Percentiles rank a stretch among this genome's conserved stretches.
phyloP scores from a whole-genome alignment of 495 filamentous ascomycete species.

The Talaromyces ruber region DNA sequence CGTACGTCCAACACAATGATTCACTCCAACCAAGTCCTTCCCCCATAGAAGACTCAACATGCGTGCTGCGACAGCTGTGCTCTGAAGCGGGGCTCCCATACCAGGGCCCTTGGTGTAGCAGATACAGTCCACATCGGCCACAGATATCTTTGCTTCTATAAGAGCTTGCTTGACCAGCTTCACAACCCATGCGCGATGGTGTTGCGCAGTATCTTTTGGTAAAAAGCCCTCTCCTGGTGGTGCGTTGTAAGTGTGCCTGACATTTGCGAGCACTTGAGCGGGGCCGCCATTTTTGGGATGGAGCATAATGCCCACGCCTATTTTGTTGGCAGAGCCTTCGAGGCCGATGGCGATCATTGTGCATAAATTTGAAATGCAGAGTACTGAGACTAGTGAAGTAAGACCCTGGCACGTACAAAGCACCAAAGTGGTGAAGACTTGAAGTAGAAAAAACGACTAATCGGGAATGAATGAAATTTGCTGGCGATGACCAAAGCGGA shows the following conservation, averaged over 20 bases:
- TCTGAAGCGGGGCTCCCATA: constrained; percentile 93
- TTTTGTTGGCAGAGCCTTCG: constrained; percentile 96
- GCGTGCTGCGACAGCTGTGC: constrained; percentile 76
- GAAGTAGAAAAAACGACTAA: not conserved
- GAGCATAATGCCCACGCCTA: constrained; percentile 86
- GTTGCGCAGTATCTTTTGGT: constrained; percentile 88
- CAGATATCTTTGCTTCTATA: constrained; percentile 49
- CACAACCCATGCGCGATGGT: constrained; percentile 83
- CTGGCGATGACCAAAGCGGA: not conserved
- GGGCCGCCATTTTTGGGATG: constrained; percentile 58
- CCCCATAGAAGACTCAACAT: constrained; percentile 77
- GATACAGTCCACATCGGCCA: constrained; percentile 73
- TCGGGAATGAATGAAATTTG: not conserved
- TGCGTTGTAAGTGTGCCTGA: constrained; percentile 87
- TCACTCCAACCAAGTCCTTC: constrained; percentile 84
- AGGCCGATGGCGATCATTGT: constrained; percentile 80
- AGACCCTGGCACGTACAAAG: not conserved
- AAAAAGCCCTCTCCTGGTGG: constrained; percentile 93
- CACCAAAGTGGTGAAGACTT: not conserved
- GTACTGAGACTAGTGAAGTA: not conserved
- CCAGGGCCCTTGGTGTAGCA: constrained; percentile 94
- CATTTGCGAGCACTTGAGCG: constrained; percentile 78
- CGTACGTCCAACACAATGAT: constrained; percentile 92
- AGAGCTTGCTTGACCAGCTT: constrained; percentile 70
- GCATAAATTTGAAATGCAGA: not conserved